Evolutionary conservation across 2,329 filamentous ascomycete species (phyloP).

Genomic region (Claviceps cyperi): DNA sequence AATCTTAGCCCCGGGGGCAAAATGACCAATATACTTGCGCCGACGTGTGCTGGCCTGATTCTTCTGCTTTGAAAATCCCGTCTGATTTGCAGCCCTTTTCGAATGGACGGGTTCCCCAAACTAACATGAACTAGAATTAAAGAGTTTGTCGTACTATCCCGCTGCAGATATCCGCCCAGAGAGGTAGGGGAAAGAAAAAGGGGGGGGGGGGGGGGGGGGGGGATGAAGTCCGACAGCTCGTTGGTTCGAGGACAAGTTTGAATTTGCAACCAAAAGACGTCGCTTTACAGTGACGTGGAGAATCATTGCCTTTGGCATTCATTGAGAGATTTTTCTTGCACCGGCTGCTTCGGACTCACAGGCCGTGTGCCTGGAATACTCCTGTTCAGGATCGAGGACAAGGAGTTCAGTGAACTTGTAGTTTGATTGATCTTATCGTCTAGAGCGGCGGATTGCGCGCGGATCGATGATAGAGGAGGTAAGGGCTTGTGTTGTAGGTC

Average conservation of each 20-base stretch:
- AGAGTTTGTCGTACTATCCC: no score
- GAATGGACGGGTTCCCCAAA: neutral
- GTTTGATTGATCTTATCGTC: neutral
- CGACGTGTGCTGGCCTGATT: neutral
- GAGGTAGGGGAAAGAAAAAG: neutral
- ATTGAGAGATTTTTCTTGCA: neutral
- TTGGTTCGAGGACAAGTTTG: neutral
- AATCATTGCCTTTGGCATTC: neutral
- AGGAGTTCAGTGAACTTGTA: neutral
- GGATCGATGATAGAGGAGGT: constrained; percentile 11
- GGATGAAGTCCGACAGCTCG: neutral
- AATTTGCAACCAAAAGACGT: neutral
- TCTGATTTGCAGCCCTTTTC: neutral
- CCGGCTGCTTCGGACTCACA: neutral
- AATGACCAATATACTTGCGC: neutral
- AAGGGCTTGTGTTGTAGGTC: constrained; percentile 33
- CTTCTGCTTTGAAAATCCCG: neutral
- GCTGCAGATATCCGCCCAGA: neutral
- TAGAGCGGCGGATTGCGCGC: constrained; percentile 12
- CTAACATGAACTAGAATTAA: neutral
- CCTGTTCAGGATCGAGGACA: neutral
- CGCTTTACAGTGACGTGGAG: neutral
- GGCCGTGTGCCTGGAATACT: neutral
- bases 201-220: no score
- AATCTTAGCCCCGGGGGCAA: neutral